Base-by-base conservation (phyloP, 1,284 basidiomycete genomes). In the Nidula niveotomentosa region DNA sequence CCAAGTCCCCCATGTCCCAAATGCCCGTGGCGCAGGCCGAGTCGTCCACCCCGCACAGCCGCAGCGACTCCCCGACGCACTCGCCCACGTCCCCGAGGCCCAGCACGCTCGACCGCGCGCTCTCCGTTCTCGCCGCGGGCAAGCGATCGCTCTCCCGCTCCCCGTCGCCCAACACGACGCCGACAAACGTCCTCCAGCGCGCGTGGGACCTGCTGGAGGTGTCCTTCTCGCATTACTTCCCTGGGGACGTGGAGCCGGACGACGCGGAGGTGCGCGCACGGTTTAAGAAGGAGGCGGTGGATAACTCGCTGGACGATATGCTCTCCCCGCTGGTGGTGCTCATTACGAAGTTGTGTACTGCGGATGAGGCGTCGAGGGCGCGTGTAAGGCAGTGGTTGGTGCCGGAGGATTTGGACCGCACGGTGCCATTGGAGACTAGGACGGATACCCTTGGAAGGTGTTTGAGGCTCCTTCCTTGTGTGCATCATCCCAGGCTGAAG, bases 341-440 rank as follows among this genome's bases (percentile, higher is more conserved):
- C 18, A 70, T 95, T 48, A 83, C 85, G 1, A 83, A 88, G 55
- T 69, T 92, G 23, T 90, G 86, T 59, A 68, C 77, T 18, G 86
- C 79, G 1, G 86, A 90, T 58, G 81, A 84, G 52, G 71, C 71
- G 1, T 81, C 83, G 18, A 77, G 85, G 52, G 58, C 68, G 36
- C 76, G 83, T 35, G 69, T 93, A 56, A 80, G 84, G 51, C 78
- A 84, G 41, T 80, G 81, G 75, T 71, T 96, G 8, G 69, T 94
- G 6, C 93, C 94, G 0, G 69, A 81, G 0, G 83, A 89, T 60
- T 65, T 96, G 67, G 94, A 97, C 68, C 84, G 95, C 34, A 83
- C 87, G 10, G 76, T 72, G 2, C 80, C 91, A 0, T 75, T 96
- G 17, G 93, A 96, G 65, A 71, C 75, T 35, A 83, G 93, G 1